A percentile compares a stretch with the other conserved stretches of the same genome.
These are phyloP conservation scores for Aspergillus sp. DNA, from an alignment of 2,329 filamentous ascomycete genomes.

Conservation along the genomic window DNA sequence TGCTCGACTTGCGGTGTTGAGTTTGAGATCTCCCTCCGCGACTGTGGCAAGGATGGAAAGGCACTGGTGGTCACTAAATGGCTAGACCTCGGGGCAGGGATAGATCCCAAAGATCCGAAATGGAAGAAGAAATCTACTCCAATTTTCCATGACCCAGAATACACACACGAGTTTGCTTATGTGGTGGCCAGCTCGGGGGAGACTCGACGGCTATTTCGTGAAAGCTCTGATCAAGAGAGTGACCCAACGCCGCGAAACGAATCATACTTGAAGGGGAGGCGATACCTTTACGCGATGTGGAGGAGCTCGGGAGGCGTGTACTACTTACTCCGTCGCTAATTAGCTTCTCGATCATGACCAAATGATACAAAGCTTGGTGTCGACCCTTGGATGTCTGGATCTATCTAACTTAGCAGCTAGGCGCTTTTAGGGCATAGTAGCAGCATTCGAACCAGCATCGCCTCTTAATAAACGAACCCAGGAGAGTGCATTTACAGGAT, in stretches of 20 bases:
- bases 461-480: too few species aligned
- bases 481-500: too few species aligned
- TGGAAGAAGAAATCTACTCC: neutral
- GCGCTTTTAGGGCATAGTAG: too few species aligned
- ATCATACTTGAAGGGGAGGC: neutral
- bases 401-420: too few species aligned
- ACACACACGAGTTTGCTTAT: neutral
- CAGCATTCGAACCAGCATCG: too few species aligned
- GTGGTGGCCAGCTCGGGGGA: neutral
- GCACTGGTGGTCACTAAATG: conserved; percentile 8
- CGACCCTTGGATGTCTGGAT: too few species aligned
- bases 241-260: conserved; percentile 1
- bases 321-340: too few species aligned
- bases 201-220: neutral
- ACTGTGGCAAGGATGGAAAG: conserved; percentile 6
- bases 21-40: neutral
- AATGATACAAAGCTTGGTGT: too few species aligned
- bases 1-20: conserved; percentile 1
- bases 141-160: neutral
- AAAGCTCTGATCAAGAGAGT: neutral
- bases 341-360: too few species aligned
- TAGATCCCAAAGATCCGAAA: conserved; percentile 1
- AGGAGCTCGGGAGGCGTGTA: too few species aligned
- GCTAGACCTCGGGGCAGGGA: conserved; percentile 3
- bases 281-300: neutral